Conservation (phyloP, 768 basidiomycete genomes). For the Dendrothele bispora region DNA sequence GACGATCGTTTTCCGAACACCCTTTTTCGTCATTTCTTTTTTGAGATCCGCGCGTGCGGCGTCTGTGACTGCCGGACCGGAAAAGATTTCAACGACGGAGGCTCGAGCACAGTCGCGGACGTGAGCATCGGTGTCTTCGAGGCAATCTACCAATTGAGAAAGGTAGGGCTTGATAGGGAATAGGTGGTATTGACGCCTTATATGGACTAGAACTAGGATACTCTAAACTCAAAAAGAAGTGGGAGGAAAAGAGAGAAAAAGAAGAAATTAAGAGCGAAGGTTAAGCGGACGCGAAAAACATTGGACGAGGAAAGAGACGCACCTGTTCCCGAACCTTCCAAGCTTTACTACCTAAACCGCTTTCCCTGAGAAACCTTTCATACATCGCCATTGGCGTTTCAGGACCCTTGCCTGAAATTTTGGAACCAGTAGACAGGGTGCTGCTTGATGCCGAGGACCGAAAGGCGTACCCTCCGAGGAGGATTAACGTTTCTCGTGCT, state of each 20-base stretch:
- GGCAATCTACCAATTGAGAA: slow-evolving; percentile 71
- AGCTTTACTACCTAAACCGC: slow-evolving; percentile 76
- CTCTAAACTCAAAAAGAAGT: slow-evolving; percentile 34
- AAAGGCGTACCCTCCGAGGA: slow-evolving; percentile 73
- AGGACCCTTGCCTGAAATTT: slow-evolving; percentile 56
- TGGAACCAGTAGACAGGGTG: slow-evolving; percentile 43
- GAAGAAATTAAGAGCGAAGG: not conserved
- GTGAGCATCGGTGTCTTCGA: slow-evolving; percentile 89
- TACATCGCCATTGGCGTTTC: slow-evolving; percentile 72
- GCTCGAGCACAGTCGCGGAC: slow-evolving; percentile 86
- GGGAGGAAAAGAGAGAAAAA: slow-evolving; percentile 5
- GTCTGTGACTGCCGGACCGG: slow-evolving; percentile 78
- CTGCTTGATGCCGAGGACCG: slow-evolving; percentile 47
- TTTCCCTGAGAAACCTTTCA: slow-evolving; percentile 71
- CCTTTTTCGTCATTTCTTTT: slow-evolving; percentile 84
- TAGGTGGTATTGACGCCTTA: slow-evolving; percentile 66
- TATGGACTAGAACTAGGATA: slow-evolving; percentile 67
- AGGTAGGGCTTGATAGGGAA: slow-evolving; percentile 86
- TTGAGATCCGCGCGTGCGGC: slow-evolving; percentile 91
- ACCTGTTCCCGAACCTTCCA: slow-evolving; percentile 89
- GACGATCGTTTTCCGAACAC: slow-evolving; percentile 83
- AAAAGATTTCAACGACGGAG: slow-evolving; percentile 83
- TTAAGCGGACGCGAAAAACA: not conserved
- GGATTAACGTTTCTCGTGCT: slow-evolving; percentile 75
- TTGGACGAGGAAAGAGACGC: slow-evolving; percentile 22